Evolutionary conservation across 345 rosid species (phyloP).

Genomic region (Euclidium syriacum): DNA sequence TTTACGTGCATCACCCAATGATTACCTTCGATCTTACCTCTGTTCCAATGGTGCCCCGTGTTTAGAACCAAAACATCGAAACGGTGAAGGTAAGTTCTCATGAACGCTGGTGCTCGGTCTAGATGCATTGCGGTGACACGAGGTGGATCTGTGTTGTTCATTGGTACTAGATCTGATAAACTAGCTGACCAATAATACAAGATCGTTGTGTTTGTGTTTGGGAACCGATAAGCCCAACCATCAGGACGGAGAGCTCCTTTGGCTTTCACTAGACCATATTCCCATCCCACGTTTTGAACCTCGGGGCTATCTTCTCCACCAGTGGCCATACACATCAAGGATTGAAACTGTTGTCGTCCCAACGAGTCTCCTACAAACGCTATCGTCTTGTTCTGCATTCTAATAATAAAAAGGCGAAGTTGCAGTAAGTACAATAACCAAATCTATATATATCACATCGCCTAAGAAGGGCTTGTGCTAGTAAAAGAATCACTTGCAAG

Average conservation of each 20-base stretch:
- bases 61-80: constrained; percentile 50
- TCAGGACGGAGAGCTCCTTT: constrained; percentile 43
- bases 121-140: constrained; percentile 47
- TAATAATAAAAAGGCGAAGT: constrained; percentile 12
- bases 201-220: constrained; percentile 51
- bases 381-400: constrained; percentile 56
- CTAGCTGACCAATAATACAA: constrained; percentile 57
- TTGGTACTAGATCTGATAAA: constrained; percentile 35
- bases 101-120: constrained; percentile 51
- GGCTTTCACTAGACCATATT: constrained; percentile 41
- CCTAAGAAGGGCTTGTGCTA: neutral
- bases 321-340: constrained; percentile 56
- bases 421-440: neutral
- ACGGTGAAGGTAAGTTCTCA: constrained; percentile 33
- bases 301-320: constrained; percentile 40
- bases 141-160: constrained; percentile 29
- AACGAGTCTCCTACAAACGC: constrained; percentile 66
- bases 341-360: constrained; percentile 58
- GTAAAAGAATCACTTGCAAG: neutral
- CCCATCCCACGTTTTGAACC: constrained; percentile 43
- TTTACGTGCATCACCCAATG: constrained; percentile 48
- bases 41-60: constrained; percentile 65
- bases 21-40: constrained; percentile 45
- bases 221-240: constrained; percentile 50
- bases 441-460: neutral